Percentiles rank a stretch among this genome's conserved stretches.
These are phyloP conservation scores for Diospyros kaki DNA, from an alignment of 148 eudicot species.

Conservation along the genomic window DNA sequence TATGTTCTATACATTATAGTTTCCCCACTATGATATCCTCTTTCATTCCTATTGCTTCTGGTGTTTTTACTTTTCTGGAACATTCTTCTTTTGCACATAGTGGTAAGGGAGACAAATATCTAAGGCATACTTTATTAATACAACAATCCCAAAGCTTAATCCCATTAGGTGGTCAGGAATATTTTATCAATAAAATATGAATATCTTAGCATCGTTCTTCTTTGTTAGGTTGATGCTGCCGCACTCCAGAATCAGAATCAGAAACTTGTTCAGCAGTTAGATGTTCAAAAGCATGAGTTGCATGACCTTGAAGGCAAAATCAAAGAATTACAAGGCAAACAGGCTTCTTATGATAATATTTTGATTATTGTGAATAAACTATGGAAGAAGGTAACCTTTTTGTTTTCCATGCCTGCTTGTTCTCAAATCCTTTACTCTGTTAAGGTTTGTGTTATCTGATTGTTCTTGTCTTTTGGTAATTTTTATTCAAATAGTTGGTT, in stretches of 20 bases:
- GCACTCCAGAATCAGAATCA: slow-evolving; percentile 93
- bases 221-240: slow-evolving; percentile 78
- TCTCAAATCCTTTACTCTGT: background rate
- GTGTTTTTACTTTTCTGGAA: background rate
- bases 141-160: too few relatives aligned
- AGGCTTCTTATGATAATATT: slow-evolving; percentile 64
- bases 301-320: slow-evolving; percentile 79
- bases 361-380: slow-evolving; percentile 61
- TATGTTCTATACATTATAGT: too few relatives aligned
- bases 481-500: slow-evolving; percentile 45
- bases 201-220: slow-evolving; percentile 7
- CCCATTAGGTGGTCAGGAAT: too few relatives aligned
- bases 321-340: slow-evolving; percentile 65
- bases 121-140: too few relatives aligned
- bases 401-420: slow-evolving; percentile 1
- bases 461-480: background rate
- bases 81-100: background rate
- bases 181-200: background rate
- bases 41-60: background rate
- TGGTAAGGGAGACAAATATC: background rate
- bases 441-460: slow-evolving; percentile 8
- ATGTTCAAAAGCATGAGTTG: slow-evolving; percentile 73
- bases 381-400: slow-evolving; percentile 72
- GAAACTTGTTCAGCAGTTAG: slow-evolving; percentile 83
- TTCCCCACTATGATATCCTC: too few relatives aligned